These are phyloP conservation scores for Aureobasidium zeae DNA, from an alignment of 2,329 filamentous ascomycete genomes.

Conservation along the genomic window DNA sequence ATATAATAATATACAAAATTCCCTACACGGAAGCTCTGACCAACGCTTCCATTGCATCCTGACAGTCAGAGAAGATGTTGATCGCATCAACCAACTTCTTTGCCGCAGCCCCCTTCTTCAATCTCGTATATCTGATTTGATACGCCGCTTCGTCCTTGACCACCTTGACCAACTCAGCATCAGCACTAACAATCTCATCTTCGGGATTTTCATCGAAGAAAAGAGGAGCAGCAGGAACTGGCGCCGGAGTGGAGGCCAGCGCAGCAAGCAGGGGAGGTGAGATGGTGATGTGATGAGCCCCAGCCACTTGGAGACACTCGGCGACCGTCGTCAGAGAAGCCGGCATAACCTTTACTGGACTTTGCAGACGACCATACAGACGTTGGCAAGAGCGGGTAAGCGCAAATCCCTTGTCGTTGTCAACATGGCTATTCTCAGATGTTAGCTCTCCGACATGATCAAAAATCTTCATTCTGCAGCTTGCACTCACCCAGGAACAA, in stretches of 20 bases:
- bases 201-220: background rate
- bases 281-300: conserved; percentile 51
- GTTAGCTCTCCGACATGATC: no score
- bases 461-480: no score
- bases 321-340: conserved; percentile 49
- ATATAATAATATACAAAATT: no score
- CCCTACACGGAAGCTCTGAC: background rate
- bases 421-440: conserved; percentile 36
- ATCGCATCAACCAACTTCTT: conserved; percentile 17
- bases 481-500: conserved; percentile 16
- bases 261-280: conserved; percentile 42
- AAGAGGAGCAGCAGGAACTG: background rate
- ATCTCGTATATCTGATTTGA: conserved; percentile 10
- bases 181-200: background rate
- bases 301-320: conserved; percentile 51
- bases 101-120: conserved; percentile 1
- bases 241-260: conserved; percentile 18
- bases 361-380: conserved; percentile 39
- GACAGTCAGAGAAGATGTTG: conserved; percentile 17
- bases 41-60: conserved; percentile 13
- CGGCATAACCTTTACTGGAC: conserved; percentile 45
- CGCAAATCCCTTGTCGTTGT: conserved; percentile 41
- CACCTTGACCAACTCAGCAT: background rate
- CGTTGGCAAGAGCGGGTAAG: conserved; percentile 45
- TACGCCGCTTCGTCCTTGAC: conserved; percentile 1